phyloP scores from a whole-genome alignment of 1,139 yeast genomes.

The Cylindricascospora bacillispora region DNA sequence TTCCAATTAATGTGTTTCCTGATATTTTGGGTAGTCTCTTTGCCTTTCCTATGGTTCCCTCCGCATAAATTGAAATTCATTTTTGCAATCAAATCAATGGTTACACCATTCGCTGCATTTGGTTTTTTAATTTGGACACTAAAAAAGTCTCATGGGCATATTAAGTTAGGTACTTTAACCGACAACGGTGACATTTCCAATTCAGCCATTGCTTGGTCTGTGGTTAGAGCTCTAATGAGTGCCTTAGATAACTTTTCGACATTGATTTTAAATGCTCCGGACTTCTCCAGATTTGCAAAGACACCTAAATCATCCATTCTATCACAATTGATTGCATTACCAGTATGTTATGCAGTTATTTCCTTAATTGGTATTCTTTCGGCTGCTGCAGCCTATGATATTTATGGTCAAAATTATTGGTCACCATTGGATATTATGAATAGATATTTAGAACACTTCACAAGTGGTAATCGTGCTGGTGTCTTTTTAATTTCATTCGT shows the following conservation, averaged over 20 bases:
- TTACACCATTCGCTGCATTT: conserved; percentile 70
- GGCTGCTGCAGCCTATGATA: conserved; percentile 59
- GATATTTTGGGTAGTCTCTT: conserved; percentile 59
- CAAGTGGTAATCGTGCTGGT: conserved; percentile 73
- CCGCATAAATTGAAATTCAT: conserved; percentile 72
- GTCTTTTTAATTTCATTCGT: conserved; percentile 69
- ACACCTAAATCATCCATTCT: conserved; percentile 36
- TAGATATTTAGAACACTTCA: conserved; percentile 46
- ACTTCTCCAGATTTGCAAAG: conserved; percentile 73
- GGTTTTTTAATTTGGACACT: conserved; percentile 72
- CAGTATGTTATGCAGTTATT: conserved; percentile 64
- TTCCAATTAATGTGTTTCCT: conserved; percentile 62
- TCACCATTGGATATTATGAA: conserved; percentile 68
- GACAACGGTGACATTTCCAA: conserved; percentile 27
- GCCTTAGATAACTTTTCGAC: conserved; percentile 78
- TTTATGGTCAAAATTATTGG: conserved; percentile 69
- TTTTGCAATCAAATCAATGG: conserved; percentile 62
- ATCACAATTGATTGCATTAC: conserved; percentile 53
- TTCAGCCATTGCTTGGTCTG: conserved; percentile 66
- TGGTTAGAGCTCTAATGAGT: conserved; percentile 63
- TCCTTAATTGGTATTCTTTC: conserved; percentile 78
- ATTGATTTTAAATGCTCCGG: conserved; percentile 80
- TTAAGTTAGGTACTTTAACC: conserved; percentile 18
- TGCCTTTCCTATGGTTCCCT: conserved; percentile 71
- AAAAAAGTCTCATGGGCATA: conserved; percentile 27